phyloP scores from a whole-genome alignment of 495 filamentous ascomycete genomes.

The Recurvomyces mirabilis region DNA sequence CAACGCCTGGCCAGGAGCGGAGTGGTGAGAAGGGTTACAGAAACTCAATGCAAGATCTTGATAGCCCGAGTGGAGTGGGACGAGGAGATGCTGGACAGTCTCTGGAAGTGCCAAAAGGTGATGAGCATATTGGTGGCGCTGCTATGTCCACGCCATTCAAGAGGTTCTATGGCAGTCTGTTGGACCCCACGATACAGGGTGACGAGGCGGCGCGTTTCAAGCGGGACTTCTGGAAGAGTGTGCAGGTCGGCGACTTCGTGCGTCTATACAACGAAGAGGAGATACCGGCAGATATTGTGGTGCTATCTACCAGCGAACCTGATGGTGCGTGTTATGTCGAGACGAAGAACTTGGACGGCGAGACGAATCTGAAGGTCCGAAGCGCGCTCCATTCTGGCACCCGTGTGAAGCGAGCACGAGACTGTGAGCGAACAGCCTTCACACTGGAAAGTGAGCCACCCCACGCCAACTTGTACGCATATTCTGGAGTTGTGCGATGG shows the following conservation, averaged over 20 bases:
- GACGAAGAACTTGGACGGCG: constrained; percentile 95
- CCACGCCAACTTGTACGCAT: constrained; percentile 87
- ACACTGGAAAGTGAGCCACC: constrained; percentile 82
- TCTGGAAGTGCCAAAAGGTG: constrained; percentile 11
- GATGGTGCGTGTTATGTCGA: constrained; percentile 97
- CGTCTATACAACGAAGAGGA: constrained; percentile 94
- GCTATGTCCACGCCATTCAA: constrained; percentile 5
- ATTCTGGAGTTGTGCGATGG: constrained; percentile 84
- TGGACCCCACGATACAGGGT: constrained; percentile 47
- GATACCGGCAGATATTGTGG: constrained; percentile 87
- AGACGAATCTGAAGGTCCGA: constrained; percentile 95
- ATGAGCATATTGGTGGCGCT: background rate
- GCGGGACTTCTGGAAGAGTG: constrained; percentile 86
- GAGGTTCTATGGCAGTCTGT: constrained; percentile 50
- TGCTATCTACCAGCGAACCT: constrained; percentile 87
- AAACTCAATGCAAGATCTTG: constrained; percentile 25
- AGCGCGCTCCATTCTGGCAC: constrained; percentile 80
- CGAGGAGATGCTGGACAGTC: constrained; percentile 8
- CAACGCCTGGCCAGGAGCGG: constrained; percentile 44
- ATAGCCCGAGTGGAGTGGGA: constrained; percentile 24
- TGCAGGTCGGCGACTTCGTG: constrained; percentile 93
- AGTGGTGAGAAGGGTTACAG: constrained; percentile 18
- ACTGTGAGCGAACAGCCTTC: constrained; percentile 85
- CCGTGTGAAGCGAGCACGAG: constrained; percentile 72
- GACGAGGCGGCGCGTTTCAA: constrained; percentile 68